Base-by-base conservation (phyloP, 2,329 filamentous ascomycete genomes). In the Ceratocystis albifundus region DNA sequence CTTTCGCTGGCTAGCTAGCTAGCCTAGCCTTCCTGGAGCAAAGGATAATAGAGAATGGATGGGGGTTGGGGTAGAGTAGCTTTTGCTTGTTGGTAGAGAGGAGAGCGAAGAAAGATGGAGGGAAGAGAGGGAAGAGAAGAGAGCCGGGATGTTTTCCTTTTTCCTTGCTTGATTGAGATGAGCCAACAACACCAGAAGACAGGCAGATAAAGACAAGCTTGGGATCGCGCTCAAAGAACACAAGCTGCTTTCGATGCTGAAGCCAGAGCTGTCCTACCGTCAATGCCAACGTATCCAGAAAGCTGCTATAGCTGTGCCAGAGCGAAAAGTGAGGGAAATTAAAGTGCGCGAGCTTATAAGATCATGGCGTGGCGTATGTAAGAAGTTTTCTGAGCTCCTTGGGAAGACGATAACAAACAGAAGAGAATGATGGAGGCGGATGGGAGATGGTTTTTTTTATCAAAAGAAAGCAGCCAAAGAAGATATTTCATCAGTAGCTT, bases 231-330 rank as follows among this genome's bases (percentile, higher is more conserved):
- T 36, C 55, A 36, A 59, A 59, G 55, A 36, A 59, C 30, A 41
- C 36, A 41, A 59, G 55, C 55, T n/a, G 55, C 55, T 59, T 59
- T 59, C 17, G 12, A 41, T 15, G 8, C 36, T 41, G 1, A 12
- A 41, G 10, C 36, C 36, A 41, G 36, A 15, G 36, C 36, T n/a
- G n/a, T n/a, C n/a, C n/a, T 41, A 41, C 10, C 12, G 36, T 12
- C 36, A 59, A 20, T 36, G 55, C 55, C 55, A 59, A 36, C 55
- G 55, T 30, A 59, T 17, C 55, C 28, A 30, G 55, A 59, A 59
- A 8, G 55, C 55, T 59, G 55, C 55, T 32, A 17, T 4, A n/a
- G 36, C 36, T 15, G 15, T n/a, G 55, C 28, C 55, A 30, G 32
- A 36, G 30, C 30, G 17, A 32, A 30, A 36, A n/a, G 55, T 36